Evolutionary conservation across 495 filamentous ascomycete species (phyloP).

Genomic region (Talaromyces borbonicus): DNA sequence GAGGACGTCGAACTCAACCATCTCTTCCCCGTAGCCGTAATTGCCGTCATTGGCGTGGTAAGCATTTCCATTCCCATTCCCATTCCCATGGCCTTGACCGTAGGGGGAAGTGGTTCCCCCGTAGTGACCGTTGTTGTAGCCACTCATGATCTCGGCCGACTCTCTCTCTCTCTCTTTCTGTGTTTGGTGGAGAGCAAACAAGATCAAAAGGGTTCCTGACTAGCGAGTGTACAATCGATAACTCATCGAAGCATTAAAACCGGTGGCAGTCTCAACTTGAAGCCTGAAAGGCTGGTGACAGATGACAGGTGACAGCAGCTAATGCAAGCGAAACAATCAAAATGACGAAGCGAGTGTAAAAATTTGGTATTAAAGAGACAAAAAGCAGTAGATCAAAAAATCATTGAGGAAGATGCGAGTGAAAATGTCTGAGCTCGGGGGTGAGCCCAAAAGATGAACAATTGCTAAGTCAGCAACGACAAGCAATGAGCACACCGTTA

Average conservation of each 20-base stretch:
- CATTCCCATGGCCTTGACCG: neutral
- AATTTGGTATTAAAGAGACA: neutral
- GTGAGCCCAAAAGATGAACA: no score
- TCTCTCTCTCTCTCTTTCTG: neutral
- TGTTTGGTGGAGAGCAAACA: neutral
- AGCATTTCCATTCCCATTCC: neutral
- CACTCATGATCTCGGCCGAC: neutral
- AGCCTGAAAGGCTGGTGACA: no score
- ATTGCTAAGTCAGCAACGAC: no score
- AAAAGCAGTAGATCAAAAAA: neutral
- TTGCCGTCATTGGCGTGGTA: slow-evolving; percentile 4
- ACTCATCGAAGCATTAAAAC: no score
- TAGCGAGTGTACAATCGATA: no score
- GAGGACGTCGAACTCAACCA: slow-evolving; percentile 18
- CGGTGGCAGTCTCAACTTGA: no score
- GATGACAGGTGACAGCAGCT: neutral
- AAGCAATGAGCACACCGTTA: no score
- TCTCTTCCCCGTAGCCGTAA: slow-evolving; percentile 16
- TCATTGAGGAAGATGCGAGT: no score
- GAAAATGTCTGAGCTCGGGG: no score
- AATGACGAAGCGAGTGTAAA: neutral
- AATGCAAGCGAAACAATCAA: neutral
- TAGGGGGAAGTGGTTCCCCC: neutral
- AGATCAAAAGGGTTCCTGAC: no score
- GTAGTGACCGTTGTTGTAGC: slow-evolving; percentile 3